Percentiles rank a stretch among this genome's conserved stretches.
These are phyloP conservation scores for Silene latifolia DNA, from an alignment of 148 eudicot species.

Conservation along the genomic window DNA sequence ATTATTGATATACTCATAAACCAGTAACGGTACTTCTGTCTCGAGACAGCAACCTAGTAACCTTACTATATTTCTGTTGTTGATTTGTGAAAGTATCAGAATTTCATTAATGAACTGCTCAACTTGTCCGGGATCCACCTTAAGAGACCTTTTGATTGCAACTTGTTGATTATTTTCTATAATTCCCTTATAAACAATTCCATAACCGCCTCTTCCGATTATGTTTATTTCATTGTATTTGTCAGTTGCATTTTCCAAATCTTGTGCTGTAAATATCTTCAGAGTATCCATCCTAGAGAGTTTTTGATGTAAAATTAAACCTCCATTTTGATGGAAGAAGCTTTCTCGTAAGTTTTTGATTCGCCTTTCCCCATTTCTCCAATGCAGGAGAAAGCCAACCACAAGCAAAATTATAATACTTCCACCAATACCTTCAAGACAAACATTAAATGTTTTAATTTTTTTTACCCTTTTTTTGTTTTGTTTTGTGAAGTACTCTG, in stretches of 20 bases:
- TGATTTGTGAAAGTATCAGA: constrained; percentile 23
- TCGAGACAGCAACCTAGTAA: constrained; percentile 29
- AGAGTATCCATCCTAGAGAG: constrained; percentile 14
- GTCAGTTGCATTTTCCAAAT: constrained; percentile 20
- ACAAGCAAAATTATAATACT: constrained; percentile 14
- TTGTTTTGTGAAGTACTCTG: background rate
- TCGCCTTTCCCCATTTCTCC: constrained; percentile 8
- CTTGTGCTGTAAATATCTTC: constrained; percentile 19
- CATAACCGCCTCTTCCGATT: constrained; percentile 28
- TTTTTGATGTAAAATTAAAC: constrained; percentile 17
- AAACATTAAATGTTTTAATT: background rate
- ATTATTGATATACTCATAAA: constrained; percentile 22
- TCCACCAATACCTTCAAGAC: constrained; percentile 15
- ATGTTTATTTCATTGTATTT: constrained; percentile 17
- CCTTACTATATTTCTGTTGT: constrained; percentile 25
- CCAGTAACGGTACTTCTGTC: constrained; percentile 24
- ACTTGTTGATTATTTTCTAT: constrained; percentile 21
- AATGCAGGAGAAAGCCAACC: constrained; percentile 1
- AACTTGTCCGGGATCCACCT: constrained; percentile 21
- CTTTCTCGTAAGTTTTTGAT: constrained; percentile 11
- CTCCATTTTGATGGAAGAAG: constrained; percentile 27
- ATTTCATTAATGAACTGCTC: constrained; percentile 32
- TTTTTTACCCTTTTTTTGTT: background rate
- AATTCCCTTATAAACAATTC: constrained; percentile 23
- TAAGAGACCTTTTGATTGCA: constrained; percentile 24